phyloP scores from a whole-genome alignment of 2,329 filamentous ascomycete genomes.

The Alternaria rosae region DNA sequence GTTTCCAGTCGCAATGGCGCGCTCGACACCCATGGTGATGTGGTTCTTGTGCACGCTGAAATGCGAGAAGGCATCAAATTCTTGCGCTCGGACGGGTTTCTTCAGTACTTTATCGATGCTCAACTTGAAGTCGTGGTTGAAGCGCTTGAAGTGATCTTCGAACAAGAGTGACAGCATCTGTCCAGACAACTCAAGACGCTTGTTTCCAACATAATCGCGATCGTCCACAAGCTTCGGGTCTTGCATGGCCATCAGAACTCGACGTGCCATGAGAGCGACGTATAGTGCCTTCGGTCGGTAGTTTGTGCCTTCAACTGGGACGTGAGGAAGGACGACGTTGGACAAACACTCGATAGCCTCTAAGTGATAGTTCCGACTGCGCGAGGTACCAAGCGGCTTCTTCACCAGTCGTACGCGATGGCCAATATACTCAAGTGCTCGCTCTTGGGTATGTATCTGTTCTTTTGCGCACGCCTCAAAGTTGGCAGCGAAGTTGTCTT shows the following conservation, averaged over 20 bases:
- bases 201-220: constrained; percentile 97
- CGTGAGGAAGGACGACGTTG: constrained; percentile 92
- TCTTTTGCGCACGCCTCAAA: constrained; percentile 90
- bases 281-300: constrained; percentile 98
- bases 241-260: constrained; percentile 91
- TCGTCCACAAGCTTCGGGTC: constrained; percentile 92
- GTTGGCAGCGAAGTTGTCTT: constrained; percentile 94
- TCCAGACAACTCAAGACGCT: constrained; percentile 91
- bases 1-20: constrained; percentile 96
- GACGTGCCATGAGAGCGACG: constrained; percentile 95
- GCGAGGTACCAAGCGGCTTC: constrained; percentile 63
- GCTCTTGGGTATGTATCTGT: constrained; percentile 89
- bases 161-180: constrained; percentile 93
- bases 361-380: constrained; percentile 78
- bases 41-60: constrained; percentile 84
- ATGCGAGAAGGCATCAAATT: constrained; percentile 86
- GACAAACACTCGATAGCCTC: constrained; percentile 93
- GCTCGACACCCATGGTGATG: constrained; percentile 92
- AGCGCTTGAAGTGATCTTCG: constrained; percentile 97
- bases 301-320: constrained; percentile 88
- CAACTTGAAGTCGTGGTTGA: constrained; percentile 85
- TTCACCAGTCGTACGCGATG: constrained; percentile 78
- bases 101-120: constrained; percentile 95
- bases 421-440: constrained; percentile 93
- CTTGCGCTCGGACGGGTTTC: constrained; percentile 86